Evolutionary conservation across 495 filamentous ascomycete genomes (phyloP).

Genomic region (Amphirosellinia nigrospora): DNA sequence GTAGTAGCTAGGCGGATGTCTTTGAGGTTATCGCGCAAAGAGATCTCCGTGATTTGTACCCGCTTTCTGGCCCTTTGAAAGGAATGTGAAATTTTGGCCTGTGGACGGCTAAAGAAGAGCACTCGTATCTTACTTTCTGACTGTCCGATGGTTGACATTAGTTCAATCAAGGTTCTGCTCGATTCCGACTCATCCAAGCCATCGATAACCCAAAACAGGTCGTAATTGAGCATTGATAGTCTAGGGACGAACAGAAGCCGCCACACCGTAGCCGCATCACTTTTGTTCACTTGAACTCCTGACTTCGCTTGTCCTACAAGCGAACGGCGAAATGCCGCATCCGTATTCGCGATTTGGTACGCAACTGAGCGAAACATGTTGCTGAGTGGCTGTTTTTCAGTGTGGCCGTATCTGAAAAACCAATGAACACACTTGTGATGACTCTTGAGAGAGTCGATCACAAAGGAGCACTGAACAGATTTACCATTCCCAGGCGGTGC

Average conservation of each 20-base stretch:
- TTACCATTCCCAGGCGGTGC: conserved; percentile 35
- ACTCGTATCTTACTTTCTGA: not conserved
- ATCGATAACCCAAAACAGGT: conserved; percentile 40
- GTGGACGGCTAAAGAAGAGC: not conserved
- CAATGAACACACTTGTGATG: conserved; percentile 32
- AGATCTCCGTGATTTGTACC: conserved; percentile 24
- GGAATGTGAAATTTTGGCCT: not conserved
- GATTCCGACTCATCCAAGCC: conserved; percentile 39
- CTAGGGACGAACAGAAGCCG: not conserved
- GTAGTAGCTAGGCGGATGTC: conserved; percentile 34
- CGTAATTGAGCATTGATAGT: conserved; percentile 1
- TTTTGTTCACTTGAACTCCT: not conserved
- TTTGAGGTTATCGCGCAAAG: conserved; percentile 28
- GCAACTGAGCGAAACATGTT: conserved; percentile 33
- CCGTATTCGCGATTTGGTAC: conserved; percentile 28
- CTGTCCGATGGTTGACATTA: conserved; percentile 22
- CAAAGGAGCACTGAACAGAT: conserved; percentile 33
- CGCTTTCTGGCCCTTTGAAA: not conserved
- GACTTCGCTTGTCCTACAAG: not conserved
- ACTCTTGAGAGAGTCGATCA: conserved; percentile 27
- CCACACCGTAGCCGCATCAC: not conserved
- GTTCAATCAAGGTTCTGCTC: conserved; percentile 27
- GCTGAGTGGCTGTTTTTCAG: conserved; percentile 19
- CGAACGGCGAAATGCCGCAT: conserved; percentile 24
- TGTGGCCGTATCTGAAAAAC: conserved; percentile 34